Evolutionary conservation across 345 rosid species (phyloP).

Genomic region (Orychophragmus violaceus): DNA sequence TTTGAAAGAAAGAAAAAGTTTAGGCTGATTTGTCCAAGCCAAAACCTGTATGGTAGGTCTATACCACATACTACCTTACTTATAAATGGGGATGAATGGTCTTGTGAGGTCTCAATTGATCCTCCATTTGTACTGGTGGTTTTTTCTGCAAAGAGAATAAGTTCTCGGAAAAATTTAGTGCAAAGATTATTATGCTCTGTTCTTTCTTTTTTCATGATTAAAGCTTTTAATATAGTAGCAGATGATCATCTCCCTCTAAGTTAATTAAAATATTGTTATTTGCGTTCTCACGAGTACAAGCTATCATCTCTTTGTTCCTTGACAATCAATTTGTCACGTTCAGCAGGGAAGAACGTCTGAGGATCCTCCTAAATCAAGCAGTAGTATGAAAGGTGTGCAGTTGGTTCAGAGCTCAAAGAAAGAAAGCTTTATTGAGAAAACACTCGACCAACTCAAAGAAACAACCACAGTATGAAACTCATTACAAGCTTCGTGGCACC

Average conservation of each 20-base stretch:
- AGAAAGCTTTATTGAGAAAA: conserved; percentile 63
- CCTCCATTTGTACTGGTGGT: not conserved
- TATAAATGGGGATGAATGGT: not conserved
- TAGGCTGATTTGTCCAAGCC: not conserved
- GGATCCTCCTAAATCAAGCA: conserved; percentile 26
- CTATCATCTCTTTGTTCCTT: conserved; percentile 13
- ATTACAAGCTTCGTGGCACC: conserved; percentile 9
- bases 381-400: conserved; percentile 35
- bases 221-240: not conserved
- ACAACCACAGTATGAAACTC: conserved; percentile 63
- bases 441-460: conserved; percentile 73
- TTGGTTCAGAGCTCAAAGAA: conserved; percentile 53
- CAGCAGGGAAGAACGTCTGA: conserved; percentile 45
- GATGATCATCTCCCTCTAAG: not conserved
- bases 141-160: not conserved
- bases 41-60: not conserved
- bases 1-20: not conserved
- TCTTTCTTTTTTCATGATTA: not conserved
- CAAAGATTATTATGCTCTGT: not conserved
- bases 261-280: not conserved
- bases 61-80: not conserved
- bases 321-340: conserved; percentile 15
- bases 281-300: not conserved
- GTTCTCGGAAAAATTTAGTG: not conserved
- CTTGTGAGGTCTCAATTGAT: not conserved